Percentiles rank a stretch among this genome's conserved stretches.
phyloP scores from a whole-genome alignment of 371 early-diverging fungal genomes.

The Mucor sp. region DNA sequence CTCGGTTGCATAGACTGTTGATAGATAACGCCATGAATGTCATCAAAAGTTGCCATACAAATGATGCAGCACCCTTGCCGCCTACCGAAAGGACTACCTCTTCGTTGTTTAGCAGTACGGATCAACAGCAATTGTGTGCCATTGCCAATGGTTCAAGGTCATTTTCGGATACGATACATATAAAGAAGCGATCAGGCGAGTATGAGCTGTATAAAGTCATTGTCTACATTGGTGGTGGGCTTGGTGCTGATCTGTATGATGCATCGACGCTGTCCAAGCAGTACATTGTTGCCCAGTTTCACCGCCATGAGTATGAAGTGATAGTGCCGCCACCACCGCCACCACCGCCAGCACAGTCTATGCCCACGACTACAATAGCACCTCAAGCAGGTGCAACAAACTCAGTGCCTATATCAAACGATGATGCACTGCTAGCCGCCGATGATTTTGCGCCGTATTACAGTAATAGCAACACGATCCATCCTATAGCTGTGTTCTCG shows the following conservation, averaged over 20 bases:
- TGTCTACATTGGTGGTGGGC: conserved; percentile 62
- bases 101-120: conserved; percentile 36
- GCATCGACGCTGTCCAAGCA: conserved; percentile 28
- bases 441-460: neutral
- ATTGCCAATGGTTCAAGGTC: conserved; percentile 42
- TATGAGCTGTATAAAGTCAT: conserved; percentile 49
- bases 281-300: conserved; percentile 41
- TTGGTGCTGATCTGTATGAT: conserved; percentile 54
- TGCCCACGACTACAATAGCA: neutral
- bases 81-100: conserved; percentile 53
- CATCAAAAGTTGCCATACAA: conserved; percentile 18
- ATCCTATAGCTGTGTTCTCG: conserved; percentile 15
- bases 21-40: conserved; percentile 50
- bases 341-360: conserved; percentile 13
- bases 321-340: neutral
- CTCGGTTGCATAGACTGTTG: conserved; percentile 42
- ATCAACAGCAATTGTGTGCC: conserved; percentile 29
- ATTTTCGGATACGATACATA: conserved; percentile 54
- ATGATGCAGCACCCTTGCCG: conserved; percentile 18
- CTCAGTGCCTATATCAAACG: neutral
- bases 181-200: conserved; percentile 54
- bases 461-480: neutral
- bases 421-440: neutral
- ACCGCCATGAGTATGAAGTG: conserved; percentile 18
- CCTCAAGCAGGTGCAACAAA: neutral